Conservation (phyloP, 2,329 filamentous ascomycete species). For the Aspergillus pseudoterreus region DNA sequence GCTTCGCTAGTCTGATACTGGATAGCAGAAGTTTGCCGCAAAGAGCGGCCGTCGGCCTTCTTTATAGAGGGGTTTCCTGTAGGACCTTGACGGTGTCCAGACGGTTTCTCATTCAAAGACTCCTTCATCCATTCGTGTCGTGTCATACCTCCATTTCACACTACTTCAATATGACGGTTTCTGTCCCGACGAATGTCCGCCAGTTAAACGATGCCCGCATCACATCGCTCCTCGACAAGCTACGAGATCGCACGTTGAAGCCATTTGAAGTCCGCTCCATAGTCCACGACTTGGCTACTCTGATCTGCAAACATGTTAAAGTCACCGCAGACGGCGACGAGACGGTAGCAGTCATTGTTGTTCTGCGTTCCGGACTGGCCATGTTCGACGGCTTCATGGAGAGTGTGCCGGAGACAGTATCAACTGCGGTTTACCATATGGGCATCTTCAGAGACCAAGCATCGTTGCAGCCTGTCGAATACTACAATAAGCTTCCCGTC, state of each 20-base stretch:
- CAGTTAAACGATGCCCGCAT: slow-evolving; percentile 9
- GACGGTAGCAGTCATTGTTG: slow-evolving; percentile 26
- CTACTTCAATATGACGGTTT: slow-evolving; percentile 3
- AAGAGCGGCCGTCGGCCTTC: no score
- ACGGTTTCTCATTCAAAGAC: background rate
- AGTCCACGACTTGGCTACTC: slow-evolving; percentile 18
- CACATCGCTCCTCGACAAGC: slow-evolving; percentile 9
- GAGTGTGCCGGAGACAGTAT: slow-evolving; percentile 18
- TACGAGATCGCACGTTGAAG: slow-evolving; percentile 10
- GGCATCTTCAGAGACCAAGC: slow-evolving; percentile 25
- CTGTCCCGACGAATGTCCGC: slow-evolving; percentile 13
- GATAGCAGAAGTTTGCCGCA: no score
- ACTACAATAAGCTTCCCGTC: slow-evolving; percentile 27
- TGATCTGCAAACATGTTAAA: slow-evolving; percentile 19
- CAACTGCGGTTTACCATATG: slow-evolving; percentile 26
- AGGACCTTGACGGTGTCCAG: no score
- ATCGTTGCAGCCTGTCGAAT: slow-evolving; percentile 25
- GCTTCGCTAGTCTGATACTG: no score
- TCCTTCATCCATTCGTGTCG: background rate
- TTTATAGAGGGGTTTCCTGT: no score
- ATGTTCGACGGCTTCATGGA: slow-evolving; percentile 37
- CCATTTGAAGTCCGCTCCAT: slow-evolving; percentile 17
- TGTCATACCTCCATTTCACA: background rate
- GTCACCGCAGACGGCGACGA: slow-evolving; percentile 11
- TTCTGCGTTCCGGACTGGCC: slow-evolving; percentile 33